Conservation (phyloP, 306 rosid species). For the Nissolia schottii region DNA sequence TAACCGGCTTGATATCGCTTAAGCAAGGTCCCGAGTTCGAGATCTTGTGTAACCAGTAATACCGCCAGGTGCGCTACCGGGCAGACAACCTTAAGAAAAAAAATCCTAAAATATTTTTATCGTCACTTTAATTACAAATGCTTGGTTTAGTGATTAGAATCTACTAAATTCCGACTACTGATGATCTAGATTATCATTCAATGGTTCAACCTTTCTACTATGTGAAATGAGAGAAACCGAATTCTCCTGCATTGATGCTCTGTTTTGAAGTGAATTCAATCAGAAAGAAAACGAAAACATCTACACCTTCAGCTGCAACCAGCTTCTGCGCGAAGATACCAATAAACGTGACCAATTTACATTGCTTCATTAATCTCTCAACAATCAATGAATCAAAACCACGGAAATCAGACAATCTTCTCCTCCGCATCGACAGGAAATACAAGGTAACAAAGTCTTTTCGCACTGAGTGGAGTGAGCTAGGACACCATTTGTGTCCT, state of each 20-base stretch:
- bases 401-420: background rate
- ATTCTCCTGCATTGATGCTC: background rate
- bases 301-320: background rate
- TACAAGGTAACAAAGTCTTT: background rate
- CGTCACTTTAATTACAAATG: background rate
- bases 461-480: no score
- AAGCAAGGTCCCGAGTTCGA: no score
- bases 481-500: no score
- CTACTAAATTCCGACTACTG: no score
- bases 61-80: no score
- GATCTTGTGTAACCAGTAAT: no score
- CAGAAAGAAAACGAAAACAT: background rate
- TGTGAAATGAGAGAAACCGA: background rate
- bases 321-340: background rate
- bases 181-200: background rate
- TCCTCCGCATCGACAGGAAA: background rate
- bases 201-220: background rate
- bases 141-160: no score
- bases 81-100: no score
- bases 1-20: no score
- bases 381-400: no score
- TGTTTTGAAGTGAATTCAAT: background rate
- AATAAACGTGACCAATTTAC: background rate
- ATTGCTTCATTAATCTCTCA: background rate
- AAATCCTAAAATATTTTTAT: background rate